These are phyloP conservation scores for Plasmodium cynomolgi DNA, from an alignment of 169 alveolate genomes.

Conservation along the genomic window DNA sequence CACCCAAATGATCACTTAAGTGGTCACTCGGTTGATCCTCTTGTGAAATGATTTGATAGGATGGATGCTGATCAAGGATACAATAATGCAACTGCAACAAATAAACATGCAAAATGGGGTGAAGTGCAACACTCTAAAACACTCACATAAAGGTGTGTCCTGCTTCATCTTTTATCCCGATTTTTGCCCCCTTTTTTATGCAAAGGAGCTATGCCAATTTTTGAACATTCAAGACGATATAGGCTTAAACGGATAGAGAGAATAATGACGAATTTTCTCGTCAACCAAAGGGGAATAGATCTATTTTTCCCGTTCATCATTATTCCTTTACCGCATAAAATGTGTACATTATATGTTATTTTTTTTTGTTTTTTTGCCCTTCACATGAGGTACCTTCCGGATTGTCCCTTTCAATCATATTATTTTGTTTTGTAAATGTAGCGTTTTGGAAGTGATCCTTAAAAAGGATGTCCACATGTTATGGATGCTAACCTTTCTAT, in stretches of 20 bases:
- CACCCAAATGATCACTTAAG: neutral
- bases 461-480: neutral
- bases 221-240: neutral
- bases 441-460: neutral
- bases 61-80: neutral
- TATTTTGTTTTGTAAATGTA: neutral
- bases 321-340: neutral
- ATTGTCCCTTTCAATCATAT: neutral
- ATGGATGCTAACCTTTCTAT: neutral
- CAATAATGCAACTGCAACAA: neutral
- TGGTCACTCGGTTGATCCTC: neutral
- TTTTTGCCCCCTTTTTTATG: neutral
- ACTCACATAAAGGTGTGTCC: neutral
- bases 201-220: neutral
- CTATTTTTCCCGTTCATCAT: neutral
- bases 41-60: neutral
- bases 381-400: neutral
- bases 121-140: neutral
- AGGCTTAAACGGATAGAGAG: neutral
- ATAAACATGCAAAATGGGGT: neutral
- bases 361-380: neutral
- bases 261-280: neutral
- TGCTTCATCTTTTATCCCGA: neutral
- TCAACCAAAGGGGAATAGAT: neutral
- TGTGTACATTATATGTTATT: neutral